Base-by-base conservation (phyloP, 179 eudicot genomes). In the Beta corolliflora region DNA sequence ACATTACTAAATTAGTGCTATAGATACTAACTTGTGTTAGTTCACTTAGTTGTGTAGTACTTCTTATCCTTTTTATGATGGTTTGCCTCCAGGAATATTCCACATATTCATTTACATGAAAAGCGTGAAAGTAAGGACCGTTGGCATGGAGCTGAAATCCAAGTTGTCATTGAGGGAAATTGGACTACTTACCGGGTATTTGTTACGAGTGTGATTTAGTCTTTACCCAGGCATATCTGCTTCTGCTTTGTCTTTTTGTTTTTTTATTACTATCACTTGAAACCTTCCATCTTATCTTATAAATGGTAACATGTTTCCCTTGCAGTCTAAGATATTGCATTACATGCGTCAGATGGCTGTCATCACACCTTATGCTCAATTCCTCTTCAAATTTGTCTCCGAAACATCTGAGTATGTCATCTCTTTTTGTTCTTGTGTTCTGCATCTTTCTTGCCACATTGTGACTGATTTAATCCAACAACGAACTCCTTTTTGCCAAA, bases 291-390 rank as follows among this genome's bases (percentile, higher is more conserved):
- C 21, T 41, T n/a, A 50, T 79, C 76, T 85, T 50, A 79, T 69
- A 5, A 45, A 15, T 56, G 76, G 46, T 60, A 71, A 82, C 36
- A 21, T 46, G 81, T 84, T 80, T 77, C 72, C 76, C 71, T 29
- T 88, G 81, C 95, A 97, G 99, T 92, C 99, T 78, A 97, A 97
- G 87, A 97, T 97, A 81, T 82, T 97, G 91, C 99, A 97, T 83
- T 97, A 97, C 82, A 90, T 97, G 98, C 99, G 99, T 83, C 99
- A 97, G 84, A 93, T 97, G 98, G 99, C 99, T 82, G 99, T 97
- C 60, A 97, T 97, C 84, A 97, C 99, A 72, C 99, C 99, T 56
- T 97, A 97, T 89, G 97, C 99, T 10, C 97, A 94, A 82, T 97
- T 97, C 79, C 88, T 89, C 72, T 97, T 97, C 84, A 92, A 90